Percentiles rank a stretch among this genome's conserved stretches.
Conservation (phyloP, 495 filamentous ascomycete species). For the Aspergillus cavernicola region DNA sequence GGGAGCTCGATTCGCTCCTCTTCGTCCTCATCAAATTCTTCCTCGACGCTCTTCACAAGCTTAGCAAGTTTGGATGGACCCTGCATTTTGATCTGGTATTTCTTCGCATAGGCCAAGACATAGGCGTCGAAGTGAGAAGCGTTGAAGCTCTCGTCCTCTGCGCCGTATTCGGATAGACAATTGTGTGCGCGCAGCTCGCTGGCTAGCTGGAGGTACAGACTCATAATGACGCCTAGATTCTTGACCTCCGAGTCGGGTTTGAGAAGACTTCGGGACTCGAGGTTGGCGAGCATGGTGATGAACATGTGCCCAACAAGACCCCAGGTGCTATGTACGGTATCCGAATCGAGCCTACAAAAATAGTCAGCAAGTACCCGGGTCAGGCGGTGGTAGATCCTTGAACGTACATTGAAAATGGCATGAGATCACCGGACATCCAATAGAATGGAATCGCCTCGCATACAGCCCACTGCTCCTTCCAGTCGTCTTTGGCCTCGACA, state of each 20-base stretch:
- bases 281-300: slow-evolving; percentile 25
- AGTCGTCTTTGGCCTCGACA: slow-evolving; percentile 26
- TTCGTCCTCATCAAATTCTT: slow-evolving; percentile 9
- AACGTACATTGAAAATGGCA: slow-evolving; percentile 13
- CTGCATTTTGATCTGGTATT: slow-evolving; percentile 13
- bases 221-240: slow-evolving; percentile 31
- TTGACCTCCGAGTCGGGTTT: slow-evolving; percentile 29
- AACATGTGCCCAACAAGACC: slow-evolving; percentile 27
- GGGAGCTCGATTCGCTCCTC: slow-evolving; percentile 11
- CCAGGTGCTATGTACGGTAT: slow-evolving; percentile 11
- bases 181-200: neutral
- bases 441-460: slow-evolving; percentile 30
- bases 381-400: neutral
- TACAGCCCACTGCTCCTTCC: slow-evolving; percentile 30
- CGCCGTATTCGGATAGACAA: neutral
- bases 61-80: slow-evolving; percentile 13
- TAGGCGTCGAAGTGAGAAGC: slow-evolving; percentile 6
- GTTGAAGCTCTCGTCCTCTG: slow-evolving; percentile 6
- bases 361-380: neutral
- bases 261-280: slow-evolving; percentile 26
- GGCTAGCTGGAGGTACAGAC: slow-evolving; percentile 14
- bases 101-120: slow-evolving; percentile 19
- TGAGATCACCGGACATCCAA: slow-evolving; percentile 4
- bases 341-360: slow-evolving; percentile 20
- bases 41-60: slow-evolving; percentile 4